Evolutionary conservation across 1,284 basidiomycete species (phyloP).

Genomic region (Phlebopus sp.): DNA sequence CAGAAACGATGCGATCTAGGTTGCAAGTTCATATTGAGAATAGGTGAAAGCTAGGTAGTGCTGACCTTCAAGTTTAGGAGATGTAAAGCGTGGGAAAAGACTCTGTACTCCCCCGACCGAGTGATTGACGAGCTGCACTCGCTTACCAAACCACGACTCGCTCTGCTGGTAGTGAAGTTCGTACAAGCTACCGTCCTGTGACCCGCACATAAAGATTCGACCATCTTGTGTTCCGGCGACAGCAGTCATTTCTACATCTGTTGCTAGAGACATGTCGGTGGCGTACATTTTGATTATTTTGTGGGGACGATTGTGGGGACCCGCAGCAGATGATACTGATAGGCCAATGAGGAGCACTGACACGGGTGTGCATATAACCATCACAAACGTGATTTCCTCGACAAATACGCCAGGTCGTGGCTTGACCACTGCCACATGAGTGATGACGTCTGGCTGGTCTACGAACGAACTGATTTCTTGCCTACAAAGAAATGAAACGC

Average conservation of each 20-base stretch:
- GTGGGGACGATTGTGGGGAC: conserved; percentile 45
- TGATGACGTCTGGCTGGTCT: conserved; percentile 90
- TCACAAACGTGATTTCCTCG: conserved; percentile 86
- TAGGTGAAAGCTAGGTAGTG: conserved; percentile 2
- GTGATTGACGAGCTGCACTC: conserved; percentile 79
- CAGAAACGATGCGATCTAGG: conserved; percentile 65
- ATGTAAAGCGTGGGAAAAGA: conserved; percentile 64
- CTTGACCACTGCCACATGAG: conserved; percentile 79
- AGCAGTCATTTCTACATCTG: conserved; percentile 82
- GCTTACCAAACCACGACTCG: conserved; percentile 92
- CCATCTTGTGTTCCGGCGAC: conserved; percentile 80
- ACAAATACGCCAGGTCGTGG: conserved; percentile 86
- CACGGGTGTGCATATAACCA: conserved; percentile 88
- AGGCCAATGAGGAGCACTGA: conserved; percentile 87
- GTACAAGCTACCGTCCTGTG: conserved; percentile 86
- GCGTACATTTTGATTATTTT: conserved; percentile 87
- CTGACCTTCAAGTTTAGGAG: conserved; percentile 59
- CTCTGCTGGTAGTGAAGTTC: conserved; percentile 91
- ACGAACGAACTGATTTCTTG: conserved; percentile 87
- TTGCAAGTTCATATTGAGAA: conserved; percentile 8
- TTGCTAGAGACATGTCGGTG: conserved; percentile 80
- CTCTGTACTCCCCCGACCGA: conserved; percentile 74
- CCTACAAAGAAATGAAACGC: conserved; percentile 36
- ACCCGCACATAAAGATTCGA: conserved; percentile 88
- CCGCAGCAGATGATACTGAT: conserved; percentile 51